Percentiles rank a stretch among this genome's conserved stretches.
phyloP scores from a whole-genome alignment of 306 rosid species.

The Gynostemma pentaphyllum region DNA sequence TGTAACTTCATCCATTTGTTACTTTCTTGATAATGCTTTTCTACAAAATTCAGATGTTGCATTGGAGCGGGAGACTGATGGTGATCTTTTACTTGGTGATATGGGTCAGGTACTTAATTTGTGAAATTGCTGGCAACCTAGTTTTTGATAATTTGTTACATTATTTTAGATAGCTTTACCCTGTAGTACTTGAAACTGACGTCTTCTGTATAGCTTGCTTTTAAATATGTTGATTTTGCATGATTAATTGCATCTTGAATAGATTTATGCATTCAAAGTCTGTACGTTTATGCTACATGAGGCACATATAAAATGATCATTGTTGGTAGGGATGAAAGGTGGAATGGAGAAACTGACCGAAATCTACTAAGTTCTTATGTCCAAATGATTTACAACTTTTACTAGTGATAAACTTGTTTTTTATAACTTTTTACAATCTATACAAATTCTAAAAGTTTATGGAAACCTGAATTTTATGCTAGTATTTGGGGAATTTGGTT shows the following conservation, averaged over 20 bases:
- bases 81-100: conserved; percentile 82
- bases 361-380: too few species aligned
- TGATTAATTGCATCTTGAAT: not conserved
- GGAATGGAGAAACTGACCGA: too few species aligned
- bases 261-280: not conserved
- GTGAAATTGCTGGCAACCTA: not conserved
- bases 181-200: not conserved
- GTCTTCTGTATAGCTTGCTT: not conserved
- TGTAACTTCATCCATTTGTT: not conserved
- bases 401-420: too few species aligned
- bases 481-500: too few species aligned
- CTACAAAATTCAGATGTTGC: conserved; percentile 45
- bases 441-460: too few species aligned
- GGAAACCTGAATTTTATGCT: too few species aligned
- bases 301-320: not conserved
- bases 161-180: not conserved
- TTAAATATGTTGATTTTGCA: not conserved
- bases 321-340: not conserved
- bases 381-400: too few species aligned
- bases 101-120: conserved; percentile 80
- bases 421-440: too few species aligned
- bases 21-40: not conserved
- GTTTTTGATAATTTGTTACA: not conserved
- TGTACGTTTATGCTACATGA: not conserved
- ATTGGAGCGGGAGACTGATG: conserved; percentile 75